These are phyloP conservation scores for Grigorovia humatica DNA, from an alignment of 805 yeast species.

Conservation along the genomic window DNA sequence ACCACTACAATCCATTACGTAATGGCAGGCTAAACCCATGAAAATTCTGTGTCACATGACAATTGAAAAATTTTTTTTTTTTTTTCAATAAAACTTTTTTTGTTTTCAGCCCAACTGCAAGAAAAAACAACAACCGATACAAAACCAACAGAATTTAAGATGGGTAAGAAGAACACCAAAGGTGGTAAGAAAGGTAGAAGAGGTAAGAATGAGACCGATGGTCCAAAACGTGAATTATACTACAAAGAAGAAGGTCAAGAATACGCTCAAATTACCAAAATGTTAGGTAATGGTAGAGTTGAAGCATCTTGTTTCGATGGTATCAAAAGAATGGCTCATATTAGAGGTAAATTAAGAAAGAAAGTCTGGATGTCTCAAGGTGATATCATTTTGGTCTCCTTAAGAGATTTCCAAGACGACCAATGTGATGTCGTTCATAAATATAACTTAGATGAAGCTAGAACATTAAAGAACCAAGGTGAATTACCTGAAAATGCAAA, in stretches of 20 bases:
- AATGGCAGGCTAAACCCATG: neutral
- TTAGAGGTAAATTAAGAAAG: constrained; percentile 98
- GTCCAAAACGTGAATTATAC: constrained; percentile 88
- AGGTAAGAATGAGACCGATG: constrained; percentile 90
- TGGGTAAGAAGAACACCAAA: constrained; percentile 34
- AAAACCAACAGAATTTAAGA: constrained; percentile 8
- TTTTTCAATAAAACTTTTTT: neutral
- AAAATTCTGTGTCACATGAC: neutral
- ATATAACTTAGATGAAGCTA: constrained; percentile 95
- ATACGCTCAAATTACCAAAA: constrained; percentile 94
- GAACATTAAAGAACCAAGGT: constrained; percentile 89
- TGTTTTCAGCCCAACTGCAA: no score
- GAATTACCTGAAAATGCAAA: constrained; percentile 96
- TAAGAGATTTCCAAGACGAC: constrained; percentile 97
- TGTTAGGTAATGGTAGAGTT: constrained; percentile 97
- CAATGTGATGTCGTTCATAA: constrained; percentile 97
- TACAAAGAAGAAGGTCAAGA: constrained; percentile 95
- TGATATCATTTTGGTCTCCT: constrained; percentile 88
- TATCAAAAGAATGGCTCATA: constrained; percentile 87
- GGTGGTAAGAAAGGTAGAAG: constrained; percentile 92
- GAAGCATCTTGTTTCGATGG: constrained; percentile 96
- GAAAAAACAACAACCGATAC: neutral
- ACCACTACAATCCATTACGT: neutral
- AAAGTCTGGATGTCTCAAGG: constrained; percentile 99
- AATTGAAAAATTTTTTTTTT: neutral